Evolutionary conservation across 192 early-diverging fungal genomes (phyloP), one percentile per base, ranked within the genome.

Genomic region (Dissophora globulifera): DNA sequence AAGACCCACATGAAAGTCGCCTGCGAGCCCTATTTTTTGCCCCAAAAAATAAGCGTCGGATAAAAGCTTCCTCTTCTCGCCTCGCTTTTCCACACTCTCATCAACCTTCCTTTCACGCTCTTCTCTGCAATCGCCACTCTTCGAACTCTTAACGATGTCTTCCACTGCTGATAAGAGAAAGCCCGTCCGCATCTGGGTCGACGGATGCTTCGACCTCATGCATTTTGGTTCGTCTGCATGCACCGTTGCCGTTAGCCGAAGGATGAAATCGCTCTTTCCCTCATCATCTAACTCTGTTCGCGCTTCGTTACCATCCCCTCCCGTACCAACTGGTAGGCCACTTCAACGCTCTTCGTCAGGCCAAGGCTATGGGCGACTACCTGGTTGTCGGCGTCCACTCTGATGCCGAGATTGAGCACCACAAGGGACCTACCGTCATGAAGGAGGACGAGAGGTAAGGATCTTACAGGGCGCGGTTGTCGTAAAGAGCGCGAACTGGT

Each of bases 391-490:
- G 96, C 50, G 96, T 98, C 35, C 96, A 97, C 86, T 96, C 93
- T 41, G 96, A 98, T 69, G 88, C 84, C 57, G 94, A 96, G 69
- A 94, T 98, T 64, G 87, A 92, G 65, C 84, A 87, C 55, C 91
- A 98, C 88, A 98, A 98, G 78, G 96, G 96, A 10, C 96, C 96
- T 26, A 96, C 95, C 25, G 95, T 98, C 32, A 96, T 96, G 95
- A 93, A 91, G 66, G 94, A 98, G 81, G 87, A 95, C 22, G 96
- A 98, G 84, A 85, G 96, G 87, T 92, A 82, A 61, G 7, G 32
- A 2, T 5, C 12, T 33, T 31, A 13, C 35, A 6, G 35, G 7
- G 7, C 6, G 13, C 6, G n/a, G 12, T 9, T 38, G 35, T 38
- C 35, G 13, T 38, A 38, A 38, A 38, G 6, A 38, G 35, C 35